Base-by-base conservation (phyloP, 1,139 yeast species). In the Geotrichum restrictum region DNA sequence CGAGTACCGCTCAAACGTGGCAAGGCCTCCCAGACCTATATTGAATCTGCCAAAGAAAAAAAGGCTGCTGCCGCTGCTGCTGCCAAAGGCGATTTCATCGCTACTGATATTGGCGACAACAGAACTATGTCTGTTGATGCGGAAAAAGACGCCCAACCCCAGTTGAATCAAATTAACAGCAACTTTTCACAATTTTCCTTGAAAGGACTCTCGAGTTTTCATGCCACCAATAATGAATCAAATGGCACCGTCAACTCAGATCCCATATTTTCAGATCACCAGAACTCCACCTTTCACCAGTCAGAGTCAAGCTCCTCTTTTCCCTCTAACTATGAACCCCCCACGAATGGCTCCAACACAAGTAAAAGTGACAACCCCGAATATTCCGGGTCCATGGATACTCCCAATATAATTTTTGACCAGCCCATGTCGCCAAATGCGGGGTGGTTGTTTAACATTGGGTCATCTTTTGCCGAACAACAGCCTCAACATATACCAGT, bases 1-100 rank as follows among this genome's bases (percentile, higher is more conserved):
- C 61, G 76, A 36, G 62, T 66, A 24, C 74, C 72, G 38, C 70
- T 68, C 57, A 69, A 70, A 56, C 63, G 76, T 40, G 76, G 76
- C 11, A 64, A 74, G 45, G 75, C 74, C 4, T 57, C 64, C 24
- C 59, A 59, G 42, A 60, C 64, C 13, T 64, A 65, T 39, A 52
- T 61, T 19, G 60, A 53, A 27, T 52, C 60, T 7, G 53, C 53
- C 36, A 61, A 57, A 10, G 55, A 53, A 16, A 49, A 38, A 42
- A 52, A 51, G 49, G 50, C 52, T 5, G 43, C 47, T 6, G 42
- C 41, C 3, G 46, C 46, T 3, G 45, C 45, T 3, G 45, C 45
- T 37, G 43, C 49, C n/a, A 36, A 37, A 27, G 21, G 21, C 27
- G 47, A 43, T 8, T 43, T 19, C 44, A 36, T 45, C n/a, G 13